These are phyloP conservation scores for Cordyceps cicadae DNA, from an alignment of 2,329 filamentous ascomycete genomes.

Conservation along the genomic window DNA sequence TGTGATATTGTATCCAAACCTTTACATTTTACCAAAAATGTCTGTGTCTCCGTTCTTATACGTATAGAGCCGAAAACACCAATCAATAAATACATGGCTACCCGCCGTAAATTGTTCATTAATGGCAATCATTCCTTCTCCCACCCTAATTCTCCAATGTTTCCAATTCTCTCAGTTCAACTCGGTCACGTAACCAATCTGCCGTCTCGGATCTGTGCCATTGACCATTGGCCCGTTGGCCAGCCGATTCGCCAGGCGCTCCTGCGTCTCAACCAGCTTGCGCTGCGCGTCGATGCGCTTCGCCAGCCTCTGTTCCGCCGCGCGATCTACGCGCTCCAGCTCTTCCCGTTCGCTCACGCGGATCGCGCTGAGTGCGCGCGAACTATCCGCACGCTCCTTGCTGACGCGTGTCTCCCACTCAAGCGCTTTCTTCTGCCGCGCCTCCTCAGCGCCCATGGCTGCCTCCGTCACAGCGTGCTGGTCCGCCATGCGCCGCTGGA, in stretches of 20 bases:
- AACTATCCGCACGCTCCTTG: conserved; percentile 38
- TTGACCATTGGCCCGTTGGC: conserved; percentile 28
- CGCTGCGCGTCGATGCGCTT: conserved; percentile 42
- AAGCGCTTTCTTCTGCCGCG: conserved; percentile 35
- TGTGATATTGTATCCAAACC: no score
- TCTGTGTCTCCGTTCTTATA: neutral
- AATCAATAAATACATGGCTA: neutral
- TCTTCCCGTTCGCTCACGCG: conserved; percentile 43
- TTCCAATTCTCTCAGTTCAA: conserved; percentile 28
- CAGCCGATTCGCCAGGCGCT: conserved; percentile 33
- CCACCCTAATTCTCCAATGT: no score
- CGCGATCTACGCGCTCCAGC: conserved; percentile 39
- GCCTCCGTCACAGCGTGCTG: conserved; percentile 40
- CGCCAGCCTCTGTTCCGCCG: conserved; percentile 37
- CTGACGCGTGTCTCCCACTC: conserved; percentile 42
- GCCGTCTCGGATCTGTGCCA: conserved; percentile 28
- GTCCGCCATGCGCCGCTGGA: conserved; percentile 33
- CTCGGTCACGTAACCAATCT: conserved; percentile 51
- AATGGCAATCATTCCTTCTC: neutral
- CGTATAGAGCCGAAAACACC: neutral
- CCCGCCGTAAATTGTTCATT: neutral
- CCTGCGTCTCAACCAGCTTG: conserved; percentile 42
- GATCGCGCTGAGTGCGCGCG: conserved; percentile 41
- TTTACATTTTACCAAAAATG: no score
- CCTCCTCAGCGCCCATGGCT: conserved; percentile 34